phyloP scores from a whole-genome alignment of 257 asterid genomes.

The Jaltomata sinuosa region DNA sequence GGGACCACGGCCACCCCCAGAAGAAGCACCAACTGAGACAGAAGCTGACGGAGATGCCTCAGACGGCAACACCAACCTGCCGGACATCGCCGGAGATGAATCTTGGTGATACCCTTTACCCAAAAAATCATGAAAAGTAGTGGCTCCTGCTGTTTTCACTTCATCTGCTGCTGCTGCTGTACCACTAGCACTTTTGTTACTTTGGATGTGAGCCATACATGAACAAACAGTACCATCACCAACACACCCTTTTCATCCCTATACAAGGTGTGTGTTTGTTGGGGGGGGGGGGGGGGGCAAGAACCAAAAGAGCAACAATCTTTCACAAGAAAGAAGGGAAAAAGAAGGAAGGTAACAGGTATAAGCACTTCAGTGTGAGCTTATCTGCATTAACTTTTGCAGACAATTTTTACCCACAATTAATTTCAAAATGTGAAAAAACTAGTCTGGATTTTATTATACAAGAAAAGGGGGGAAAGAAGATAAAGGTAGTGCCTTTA shows the following conservation, averaged over 20 bases:
- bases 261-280: no score
- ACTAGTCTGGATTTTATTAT: neutral
- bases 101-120: conserved; percentile 47
- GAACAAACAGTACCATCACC: conserved; percentile 6
- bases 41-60: conserved; percentile 60
- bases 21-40: conserved; percentile 31
- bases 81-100: conserved; percentile 29
- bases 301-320: conserved; percentile 20
- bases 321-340: conserved; percentile 1
- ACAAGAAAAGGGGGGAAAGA: conserved; percentile 5
- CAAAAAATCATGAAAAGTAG: conserved; percentile 80
- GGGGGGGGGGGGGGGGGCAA: neutral
- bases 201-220: conserved; percentile 68
- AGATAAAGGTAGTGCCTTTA: conserved; percentile 26
- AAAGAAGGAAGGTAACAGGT: neutral
- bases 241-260: neutral
- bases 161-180: conserved; percentile 11
- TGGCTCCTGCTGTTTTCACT: conserved; percentile 22
- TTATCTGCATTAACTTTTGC: conserved; percentile 23
- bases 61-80: conserved; percentile 33
- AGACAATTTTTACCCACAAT: conserved; percentile 18
- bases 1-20: conserved; percentile 36
- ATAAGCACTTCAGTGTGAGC: conserved; percentile 3
- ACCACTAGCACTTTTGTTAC: conserved; percentile 27
- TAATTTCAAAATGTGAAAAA: conserved; percentile 3